These are phyloP conservation scores for Ramichloridium luteum DNA, from an alignment of 2,329 filamentous ascomycete species.

Conservation along the genomic window DNA sequence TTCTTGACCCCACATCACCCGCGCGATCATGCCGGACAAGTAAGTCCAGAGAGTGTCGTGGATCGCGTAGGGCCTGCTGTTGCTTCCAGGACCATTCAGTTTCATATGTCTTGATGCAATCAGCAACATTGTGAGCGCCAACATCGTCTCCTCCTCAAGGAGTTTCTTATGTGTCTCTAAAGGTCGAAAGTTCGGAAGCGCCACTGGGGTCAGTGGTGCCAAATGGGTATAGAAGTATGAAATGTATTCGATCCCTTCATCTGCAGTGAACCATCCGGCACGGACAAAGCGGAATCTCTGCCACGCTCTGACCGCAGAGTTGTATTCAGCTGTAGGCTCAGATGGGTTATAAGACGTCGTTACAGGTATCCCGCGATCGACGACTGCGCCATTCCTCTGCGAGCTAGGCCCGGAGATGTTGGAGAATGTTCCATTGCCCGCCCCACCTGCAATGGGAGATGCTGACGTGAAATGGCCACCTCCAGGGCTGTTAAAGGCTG, in stretches of 20 bases:
- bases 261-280: constrained; percentile 88
- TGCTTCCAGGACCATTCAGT: constrained; percentile 65
- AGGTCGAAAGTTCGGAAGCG: constrained; percentile 76
- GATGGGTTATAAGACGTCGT: constrained; percentile 23
- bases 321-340: constrained; percentile 28
- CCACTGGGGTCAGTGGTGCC: constrained; percentile 85
- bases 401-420: constrained; percentile 13
- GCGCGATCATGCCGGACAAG: constrained; percentile 85
- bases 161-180: constrained; percentile 69
- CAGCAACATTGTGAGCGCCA: constrained; percentile 81
- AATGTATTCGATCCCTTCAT: constrained; percentile 87
- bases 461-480: constrained; percentile 12
- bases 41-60: constrained; percentile 95
- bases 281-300: constrained; percentile 85
- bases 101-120: constrained; percentile 79
- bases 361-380: constrained; percentile 9
- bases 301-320: constrained; percentile 76
- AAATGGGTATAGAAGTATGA: constrained; percentile 91
- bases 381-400: constrained; percentile 11
- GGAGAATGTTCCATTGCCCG: constrained; percentile 11
- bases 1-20: constrained; percentile 90
- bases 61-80: constrained; percentile 77
- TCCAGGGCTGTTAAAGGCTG: constrained; percentile 16
- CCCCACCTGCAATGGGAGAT: constrained; percentile 14
- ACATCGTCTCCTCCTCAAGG: constrained; percentile 80